A percentile compares a stretch with the other conserved stretches of the same genome.
phyloP scores from a whole-genome alignment of 192 early-diverging fungal species.

The Podila verticillata region DNA sequence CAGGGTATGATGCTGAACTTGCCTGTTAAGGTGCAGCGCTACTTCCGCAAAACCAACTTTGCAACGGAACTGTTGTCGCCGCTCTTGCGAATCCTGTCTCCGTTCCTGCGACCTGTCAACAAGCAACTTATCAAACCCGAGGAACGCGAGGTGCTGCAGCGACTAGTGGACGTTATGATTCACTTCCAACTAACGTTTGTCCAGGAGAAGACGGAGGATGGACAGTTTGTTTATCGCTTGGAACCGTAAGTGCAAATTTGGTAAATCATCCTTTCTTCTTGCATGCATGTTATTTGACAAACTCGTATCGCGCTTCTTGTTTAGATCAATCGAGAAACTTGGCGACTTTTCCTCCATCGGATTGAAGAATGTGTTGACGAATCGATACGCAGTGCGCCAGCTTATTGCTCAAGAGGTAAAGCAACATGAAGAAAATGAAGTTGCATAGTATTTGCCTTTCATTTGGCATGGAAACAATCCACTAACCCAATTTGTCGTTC shows the following conservation, averaged over 20 bases:
- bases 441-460: background rate
- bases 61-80: conserved; percentile 69
- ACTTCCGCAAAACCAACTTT: conserved; percentile 56
- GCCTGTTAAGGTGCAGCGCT: conserved; percentile 56
- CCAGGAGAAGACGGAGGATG: conserved; percentile 73
- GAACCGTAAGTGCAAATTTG: conserved; percentile 77
- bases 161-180: conserved; percentile 75
- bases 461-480: no score
- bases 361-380: conserved; percentile 59
- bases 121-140: conserved; percentile 62
- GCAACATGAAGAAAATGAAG: background rate
- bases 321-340: conserved; percentile 60
- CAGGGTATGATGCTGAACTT: conserved; percentile 59
- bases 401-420: conserved; percentile 81
- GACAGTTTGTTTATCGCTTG: conserved; percentile 65
- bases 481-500: no score
- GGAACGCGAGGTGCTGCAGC: conserved; percentile 63
- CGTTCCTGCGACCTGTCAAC: conserved; percentile 75
- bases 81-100: conserved; percentile 82
- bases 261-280: background rate
- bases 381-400: conserved; percentile 82
- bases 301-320: background rate
- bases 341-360: conserved; percentile 49
- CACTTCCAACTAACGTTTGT: conserved; percentile 75
- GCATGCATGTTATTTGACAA: background rate